Evolutionary conservation across 768 basidiomycete species (phyloP).

Genomic region (Lepiota venenata): DNA sequence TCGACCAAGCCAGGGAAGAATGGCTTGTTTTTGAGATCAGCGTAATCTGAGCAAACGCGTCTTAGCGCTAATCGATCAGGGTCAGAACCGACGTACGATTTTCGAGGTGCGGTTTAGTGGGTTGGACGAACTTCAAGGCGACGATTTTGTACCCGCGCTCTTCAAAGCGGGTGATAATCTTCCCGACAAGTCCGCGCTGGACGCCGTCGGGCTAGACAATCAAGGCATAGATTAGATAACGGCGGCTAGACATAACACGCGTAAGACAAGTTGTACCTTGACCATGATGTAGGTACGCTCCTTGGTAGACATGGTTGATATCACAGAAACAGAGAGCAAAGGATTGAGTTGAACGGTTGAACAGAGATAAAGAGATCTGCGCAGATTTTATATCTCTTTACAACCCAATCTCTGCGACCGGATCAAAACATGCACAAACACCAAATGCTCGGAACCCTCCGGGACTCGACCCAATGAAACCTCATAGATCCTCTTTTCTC

Average conservation of each 20-base stretch:
- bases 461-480: slow-evolving; percentile 15
- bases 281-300: slow-evolving; percentile 99
- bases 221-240: slow-evolving; percentile 4
- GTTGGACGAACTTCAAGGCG: slow-evolving; percentile 87
- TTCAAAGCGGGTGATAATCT: slow-evolving; percentile 96
- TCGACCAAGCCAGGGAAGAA: slow-evolving; percentile 97
- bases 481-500: slow-evolving; percentile 11
- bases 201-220: slow-evolving; percentile 93
- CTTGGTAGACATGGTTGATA: slow-evolving; percentile 52
- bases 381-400: slow-evolving; percentile 19
- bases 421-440: slow-evolving; percentile 42
- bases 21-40: slow-evolving; percentile 87
- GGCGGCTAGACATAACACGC: background rate
- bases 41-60: slow-evolving; percentile 67
- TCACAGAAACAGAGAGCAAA: slow-evolving; percentile 10
- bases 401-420: slow-evolving; percentile 8
- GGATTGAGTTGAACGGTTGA: slow-evolving; percentile 25
- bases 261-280: slow-evolving; percentile 56
- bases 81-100: slow-evolving; percentile 53
- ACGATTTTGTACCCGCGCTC: slow-evolving; percentile 97
- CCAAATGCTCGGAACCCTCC: slow-evolving; percentile 34
- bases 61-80: slow-evolving; percentile 10
- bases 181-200: slow-evolving; percentile 91
- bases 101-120: slow-evolving; percentile 84
- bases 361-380: slow-evolving; percentile 19